These are phyloP conservation scores for Multifurca ochricompacta DNA, from an alignment of 768 basidiomycete genomes.

Conservation along the genomic window DNA sequence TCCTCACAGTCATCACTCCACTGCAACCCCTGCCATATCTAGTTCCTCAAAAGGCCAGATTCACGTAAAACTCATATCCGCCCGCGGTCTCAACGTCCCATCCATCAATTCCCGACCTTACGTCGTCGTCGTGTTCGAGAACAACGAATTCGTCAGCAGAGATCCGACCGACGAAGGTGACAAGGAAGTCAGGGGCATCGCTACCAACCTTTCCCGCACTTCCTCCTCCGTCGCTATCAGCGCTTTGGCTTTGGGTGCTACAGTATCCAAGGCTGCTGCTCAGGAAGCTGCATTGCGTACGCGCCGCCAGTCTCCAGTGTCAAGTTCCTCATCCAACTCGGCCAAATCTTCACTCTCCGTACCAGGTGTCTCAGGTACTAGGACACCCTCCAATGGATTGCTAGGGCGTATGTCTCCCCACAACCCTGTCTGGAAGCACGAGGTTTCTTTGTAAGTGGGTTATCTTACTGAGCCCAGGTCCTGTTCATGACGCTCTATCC, in stretches of 20 bases:
- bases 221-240: slow-evolving; percentile 57
- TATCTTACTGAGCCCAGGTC: slow-evolving; percentile 8
- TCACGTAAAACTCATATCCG: slow-evolving; percentile 93
- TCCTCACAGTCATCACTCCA: slow-evolving; percentile 31
- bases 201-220: slow-evolving; percentile 49
- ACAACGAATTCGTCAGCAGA: slow-evolving; percentile 94
- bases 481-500: slow-evolving; percentile 1
- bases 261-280: slow-evolving; percentile 41
- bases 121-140: slow-evolving; percentile 96
- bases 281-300: slow-evolving; percentile 15
- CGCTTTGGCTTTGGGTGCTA: slow-evolving; percentile 60
- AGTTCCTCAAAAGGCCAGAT: slow-evolving; percentile 63
- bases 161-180: slow-evolving; percentile 80
- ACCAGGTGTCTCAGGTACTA: slow-evolving; percentile 22
- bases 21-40: slow-evolving; percentile 25
- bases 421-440: slow-evolving; percentile 98
- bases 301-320: slow-evolving; percentile 11
- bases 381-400: slow-evolving; percentile 34
- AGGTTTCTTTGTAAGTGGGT: slow-evolving; percentile 89
- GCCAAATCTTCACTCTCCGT: slow-evolving; percentile 19
- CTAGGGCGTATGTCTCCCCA: slow-evolving; percentile 55
- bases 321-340: slow-evolving; percentile 17
- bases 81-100: slow-evolving; percentile 70
- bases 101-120: slow-evolving; percentile 68
- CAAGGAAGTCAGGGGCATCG: slow-evolving; percentile 82